Conservation (phyloP, 2,329 filamentous ascomycete genomes). For the Curvularia lunata region DNA sequence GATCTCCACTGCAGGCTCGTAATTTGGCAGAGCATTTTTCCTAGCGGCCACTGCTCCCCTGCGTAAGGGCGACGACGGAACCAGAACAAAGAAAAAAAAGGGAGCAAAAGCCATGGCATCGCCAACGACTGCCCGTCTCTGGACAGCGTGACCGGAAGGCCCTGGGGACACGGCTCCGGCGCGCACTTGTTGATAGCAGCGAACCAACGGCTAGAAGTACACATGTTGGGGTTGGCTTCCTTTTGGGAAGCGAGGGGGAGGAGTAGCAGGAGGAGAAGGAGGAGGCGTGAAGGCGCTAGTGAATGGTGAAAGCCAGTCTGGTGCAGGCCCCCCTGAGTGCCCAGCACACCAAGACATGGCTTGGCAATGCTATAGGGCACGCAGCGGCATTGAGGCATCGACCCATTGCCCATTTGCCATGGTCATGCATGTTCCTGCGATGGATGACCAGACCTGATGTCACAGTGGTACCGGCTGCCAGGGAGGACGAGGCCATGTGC, state of each 20-base stretch:
- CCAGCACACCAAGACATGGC: constrained; percentile 10
- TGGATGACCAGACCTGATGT: background rate
- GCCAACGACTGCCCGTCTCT: no score
- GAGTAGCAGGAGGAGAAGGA: background rate
- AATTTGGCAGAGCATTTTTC: constrained; percentile 20
- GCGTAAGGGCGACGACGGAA: background rate
- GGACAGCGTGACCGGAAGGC: no score
- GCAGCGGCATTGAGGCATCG: constrained; percentile 21
- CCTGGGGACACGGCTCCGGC: background rate
- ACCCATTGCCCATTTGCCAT: constrained; percentile 20
- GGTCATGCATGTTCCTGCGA: background rate
- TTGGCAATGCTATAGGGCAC: constrained; percentile 19
- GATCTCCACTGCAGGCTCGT: constrained; percentile 28
- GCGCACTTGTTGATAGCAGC: background rate
- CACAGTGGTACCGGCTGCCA: background rate
- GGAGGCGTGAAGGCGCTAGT: constrained; percentile 9
- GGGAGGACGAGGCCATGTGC: background rate
- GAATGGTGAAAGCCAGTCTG: constrained; percentile 3
- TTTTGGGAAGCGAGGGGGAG: constrained; percentile 2
- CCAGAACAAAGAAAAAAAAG: constrained; percentile 14
- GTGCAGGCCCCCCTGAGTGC: constrained; percentile 13
- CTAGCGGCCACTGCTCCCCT: constrained; percentile 19
- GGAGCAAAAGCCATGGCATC: constrained; percentile 1
- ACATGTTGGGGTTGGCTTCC: constrained; percentile 4
- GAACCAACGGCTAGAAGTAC: constrained; percentile 8